Conservation (phyloP, 352 stramenopile species). For the Globisporangium echinulatum region DNA sequence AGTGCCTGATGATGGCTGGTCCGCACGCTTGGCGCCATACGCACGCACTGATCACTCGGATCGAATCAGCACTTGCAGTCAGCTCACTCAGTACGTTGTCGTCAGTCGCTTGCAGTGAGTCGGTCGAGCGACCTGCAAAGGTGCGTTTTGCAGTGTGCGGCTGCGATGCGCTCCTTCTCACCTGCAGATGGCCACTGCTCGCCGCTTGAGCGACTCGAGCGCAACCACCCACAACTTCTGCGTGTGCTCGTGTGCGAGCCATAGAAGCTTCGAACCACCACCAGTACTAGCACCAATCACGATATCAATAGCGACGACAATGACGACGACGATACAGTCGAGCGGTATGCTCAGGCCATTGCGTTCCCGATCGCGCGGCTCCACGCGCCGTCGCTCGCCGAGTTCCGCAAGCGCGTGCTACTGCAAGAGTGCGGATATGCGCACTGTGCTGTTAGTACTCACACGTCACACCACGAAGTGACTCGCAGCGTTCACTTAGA, state of each 20-base stretch:
- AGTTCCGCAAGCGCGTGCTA: conserved; percentile 53
- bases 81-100: not conserved
- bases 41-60: conserved; percentile 37
- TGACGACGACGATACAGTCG: not conserved
- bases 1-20: conserved; percentile 75
- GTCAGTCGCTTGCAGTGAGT: no score
- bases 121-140: conserved; percentile 6
- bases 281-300: not conserved
- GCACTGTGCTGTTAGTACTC: not conserved
- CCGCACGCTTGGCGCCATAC: conserved; percentile 33
- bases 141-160: not conserved
- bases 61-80: conserved; percentile 22
- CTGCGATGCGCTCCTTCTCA: no score
- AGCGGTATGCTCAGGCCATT: conserved; percentile 11
- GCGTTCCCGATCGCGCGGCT: conserved; percentile 37
- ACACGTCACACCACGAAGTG: not conserved
- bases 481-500: no score
- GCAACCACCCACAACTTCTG: not conserved
- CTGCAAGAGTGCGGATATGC: conserved; percentile 29
- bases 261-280: conserved; percentile 1
- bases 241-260: no score
- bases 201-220: no score
- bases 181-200: no score
- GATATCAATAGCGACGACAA: not conserved
- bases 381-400: conserved; percentile 45